These are phyloP conservation scores for Fusarium mundagurra DNA, from an alignment of 2,329 filamentous ascomycete species.

Conservation along the genomic window DNA sequence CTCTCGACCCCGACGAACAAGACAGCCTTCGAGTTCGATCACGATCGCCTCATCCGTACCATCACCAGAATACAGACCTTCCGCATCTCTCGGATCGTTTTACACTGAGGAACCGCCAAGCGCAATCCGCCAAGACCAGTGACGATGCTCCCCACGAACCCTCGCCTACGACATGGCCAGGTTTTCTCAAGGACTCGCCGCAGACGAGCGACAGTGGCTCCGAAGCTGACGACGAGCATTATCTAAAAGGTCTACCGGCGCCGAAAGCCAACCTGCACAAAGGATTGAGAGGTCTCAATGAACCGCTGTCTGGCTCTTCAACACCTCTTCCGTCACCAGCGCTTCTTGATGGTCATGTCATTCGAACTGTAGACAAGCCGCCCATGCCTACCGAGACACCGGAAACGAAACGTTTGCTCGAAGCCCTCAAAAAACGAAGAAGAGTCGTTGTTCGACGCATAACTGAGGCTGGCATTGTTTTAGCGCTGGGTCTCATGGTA, in stretches of 20 bases:
- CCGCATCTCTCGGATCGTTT: constrained; percentile 59
- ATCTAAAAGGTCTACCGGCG: constrained; percentile 85
- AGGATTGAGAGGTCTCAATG: constrained; percentile 73
- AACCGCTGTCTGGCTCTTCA: constrained; percentile 62
- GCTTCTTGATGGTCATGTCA: constrained; percentile 54
- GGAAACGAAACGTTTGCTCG: constrained; percentile 36
- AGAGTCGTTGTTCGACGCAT: constrained; percentile 63
- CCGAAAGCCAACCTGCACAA: constrained; percentile 79
- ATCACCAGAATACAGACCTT: constrained; percentile 66
- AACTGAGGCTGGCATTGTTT: constrained; percentile 63
- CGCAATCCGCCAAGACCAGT: constrained; percentile 26
- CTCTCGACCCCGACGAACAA: constrained; percentile 49
- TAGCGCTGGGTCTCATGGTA: constrained; percentile 59
- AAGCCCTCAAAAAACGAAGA: constrained; percentile 54
- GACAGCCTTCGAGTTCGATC: constrained; percentile 60
- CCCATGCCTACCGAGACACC: constrained; percentile 17
- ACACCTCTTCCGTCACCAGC: constrained; percentile 65
- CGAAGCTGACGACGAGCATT: constrained; percentile 93
- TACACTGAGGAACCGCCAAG: constrained; percentile 35
- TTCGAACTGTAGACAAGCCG: constrained; percentile 35
- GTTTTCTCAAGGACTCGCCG: constrained; percentile 61
- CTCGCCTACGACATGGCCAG: constrained; percentile 41
- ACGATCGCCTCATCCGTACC: constrained; percentile 75
- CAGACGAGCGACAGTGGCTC: constrained; percentile 89
- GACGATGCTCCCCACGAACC: constrained; percentile 33